Conservation (phyloP, 148 eudicot species). For the Camellia japonica region DNA sequence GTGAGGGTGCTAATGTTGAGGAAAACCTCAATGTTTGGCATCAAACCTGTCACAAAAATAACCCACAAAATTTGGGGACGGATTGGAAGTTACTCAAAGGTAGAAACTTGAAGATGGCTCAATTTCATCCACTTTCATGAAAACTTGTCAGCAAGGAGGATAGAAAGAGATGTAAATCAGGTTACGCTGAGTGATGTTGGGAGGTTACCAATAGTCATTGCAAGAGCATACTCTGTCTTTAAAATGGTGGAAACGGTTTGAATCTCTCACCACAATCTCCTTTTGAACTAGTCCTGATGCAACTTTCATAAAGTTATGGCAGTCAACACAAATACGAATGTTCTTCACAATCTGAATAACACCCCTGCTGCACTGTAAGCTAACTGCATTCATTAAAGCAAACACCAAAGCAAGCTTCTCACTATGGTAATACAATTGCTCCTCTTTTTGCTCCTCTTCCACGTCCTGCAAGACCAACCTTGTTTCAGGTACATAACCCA, state of each 20-base stretch:
- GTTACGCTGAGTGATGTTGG: no score
- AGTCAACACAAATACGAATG: constrained; percentile 39
- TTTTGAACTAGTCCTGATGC: constrained; percentile 24
- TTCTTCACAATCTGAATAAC: constrained; percentile 39
- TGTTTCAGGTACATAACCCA: constrained; percentile 44
- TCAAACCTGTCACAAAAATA: no score
- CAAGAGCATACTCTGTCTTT: constrained; percentile 36
- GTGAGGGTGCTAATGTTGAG: no score
- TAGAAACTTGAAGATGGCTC: no score
- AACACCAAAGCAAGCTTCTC: constrained; percentile 46
- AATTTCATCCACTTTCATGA: no score
- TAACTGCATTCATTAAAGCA: constrained; percentile 26
- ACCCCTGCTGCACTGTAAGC: constrained; percentile 3
- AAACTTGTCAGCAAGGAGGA: no score
- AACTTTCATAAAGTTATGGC: constrained; percentile 44
- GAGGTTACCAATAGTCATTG: constrained; percentile 43
- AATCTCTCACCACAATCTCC: constrained; percentile 43
- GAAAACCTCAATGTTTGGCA: no score
- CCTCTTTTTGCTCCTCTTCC: constrained; percentile 46
- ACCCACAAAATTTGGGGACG: no score
- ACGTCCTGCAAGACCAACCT: constrained; percentile 32
- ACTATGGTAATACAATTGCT: constrained; percentile 41
- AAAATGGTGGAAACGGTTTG: constrained; percentile 46
- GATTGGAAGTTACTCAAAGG: no score
- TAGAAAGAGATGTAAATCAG: no score